phyloP scores from a whole-genome alignment of 2,329 filamentous ascomycete species.

The Fusarium circinatum region DNA sequence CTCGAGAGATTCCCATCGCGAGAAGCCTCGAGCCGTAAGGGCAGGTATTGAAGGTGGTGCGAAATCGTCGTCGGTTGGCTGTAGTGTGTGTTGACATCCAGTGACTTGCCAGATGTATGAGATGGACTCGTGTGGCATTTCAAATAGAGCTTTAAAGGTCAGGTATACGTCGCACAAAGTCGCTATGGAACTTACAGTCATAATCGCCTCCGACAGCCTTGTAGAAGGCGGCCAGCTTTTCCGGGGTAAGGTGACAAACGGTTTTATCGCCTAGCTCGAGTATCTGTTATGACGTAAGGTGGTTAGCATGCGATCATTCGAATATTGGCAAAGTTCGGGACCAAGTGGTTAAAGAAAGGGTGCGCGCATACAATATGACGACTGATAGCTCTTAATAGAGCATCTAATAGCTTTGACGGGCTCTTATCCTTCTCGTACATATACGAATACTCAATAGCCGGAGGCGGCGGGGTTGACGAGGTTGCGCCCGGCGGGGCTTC shows the following conservation, averaged over 20 bases:
- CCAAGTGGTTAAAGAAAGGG: neutral
- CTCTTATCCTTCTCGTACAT: constrained; percentile 75
- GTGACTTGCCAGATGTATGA: constrained; percentile 93
- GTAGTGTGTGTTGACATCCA: constrained; percentile 88
- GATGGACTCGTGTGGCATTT: constrained; percentile 77
- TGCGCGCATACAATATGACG: constrained; percentile 71
- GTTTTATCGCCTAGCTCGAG: constrained; percentile 67
- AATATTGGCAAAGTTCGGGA: neutral
- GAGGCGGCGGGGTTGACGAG: constrained; percentile 41
- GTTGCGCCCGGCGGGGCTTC: constrained; percentile 37
- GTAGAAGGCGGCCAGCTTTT: constrained; percentile 82
- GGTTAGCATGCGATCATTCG: constrained; percentile 28
- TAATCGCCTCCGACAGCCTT: constrained; percentile 79
- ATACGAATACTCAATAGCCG: constrained; percentile 66
- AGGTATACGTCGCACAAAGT: constrained; percentile 9
- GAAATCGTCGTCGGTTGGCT: constrained; percentile 79
- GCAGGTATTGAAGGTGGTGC: constrained; percentile 82
- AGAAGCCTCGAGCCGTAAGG: constrained; percentile 84
- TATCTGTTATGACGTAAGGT: constrained; percentile 53
- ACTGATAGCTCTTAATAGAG: constrained; percentile 74
- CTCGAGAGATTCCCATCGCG: constrained; percentile 94
- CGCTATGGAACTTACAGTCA: constrained; percentile 61
- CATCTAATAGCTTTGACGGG: constrained; percentile 73
- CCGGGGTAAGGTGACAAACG: constrained; percentile 66
- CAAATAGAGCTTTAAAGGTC: constrained; percentile 72